Base-by-base conservation (phyloP, 257 asterid genomes). In the Coffea canephora region DNA sequence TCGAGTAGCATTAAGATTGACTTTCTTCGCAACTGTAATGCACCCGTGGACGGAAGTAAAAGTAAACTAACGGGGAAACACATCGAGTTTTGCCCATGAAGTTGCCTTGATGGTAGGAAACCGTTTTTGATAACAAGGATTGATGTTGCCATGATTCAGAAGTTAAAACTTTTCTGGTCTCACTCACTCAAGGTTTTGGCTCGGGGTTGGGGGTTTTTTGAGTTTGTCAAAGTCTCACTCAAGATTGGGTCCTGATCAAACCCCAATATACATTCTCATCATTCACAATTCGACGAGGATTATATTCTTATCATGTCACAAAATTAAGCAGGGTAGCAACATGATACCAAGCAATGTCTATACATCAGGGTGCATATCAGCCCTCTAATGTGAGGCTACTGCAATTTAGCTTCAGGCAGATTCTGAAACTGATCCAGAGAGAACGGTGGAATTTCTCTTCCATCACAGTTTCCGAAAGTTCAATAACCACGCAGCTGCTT, bases 251-350 rank as follows among this genome's bases (percentile, higher is more conserved):
- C 21, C 52, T 11, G 31, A 77, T 68, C n/a, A 27, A 41, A 23
- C 19, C 74, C 9, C 83, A 70, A 82, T 83, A 69, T 19, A 48
- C 76, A 49, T 74, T 76, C 27, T 67, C 74, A 82, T 84, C 52
- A 79, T 83, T n/a, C 11, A 1, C 25, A 78, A 23, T 43, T 61
- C 31, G 72, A 73, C 80, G 77, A 79, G 79, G 84, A 74, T 76
- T 79, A 78, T 69, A 82, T 86, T 87, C 88, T 81, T 10, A 82
- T 86, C 87, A 55, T 74, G 87, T 87, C 89, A 78, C 76, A 80
- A 84, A 86, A 82, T 57, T 72, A 67, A 76, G 55, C 80, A 82
- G 25, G 43, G 57, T 67, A 59, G 71, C 77, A 82, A 18, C 48
- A 74, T 36, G 49, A 64, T 54, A 73, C 69, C 69, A 73, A 54